Conservation (phyloP, 768 basidiomycete genomes). For the Hirschioporus abietinus region DNA sequence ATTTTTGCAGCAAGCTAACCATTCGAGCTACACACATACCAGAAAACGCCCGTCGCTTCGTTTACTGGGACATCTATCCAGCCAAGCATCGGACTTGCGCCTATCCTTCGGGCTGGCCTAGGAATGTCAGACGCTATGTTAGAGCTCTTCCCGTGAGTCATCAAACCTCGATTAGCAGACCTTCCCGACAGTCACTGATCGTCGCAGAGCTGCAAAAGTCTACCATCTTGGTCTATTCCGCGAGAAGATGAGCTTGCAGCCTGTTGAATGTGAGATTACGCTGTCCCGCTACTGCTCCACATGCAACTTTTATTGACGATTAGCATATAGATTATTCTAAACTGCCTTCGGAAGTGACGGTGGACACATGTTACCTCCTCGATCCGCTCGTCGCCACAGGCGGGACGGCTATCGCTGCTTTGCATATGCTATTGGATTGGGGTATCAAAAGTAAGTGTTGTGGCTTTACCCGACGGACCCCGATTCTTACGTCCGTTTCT, state of each 20-base stretch:
- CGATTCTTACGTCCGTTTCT: conserved; percentile 7
- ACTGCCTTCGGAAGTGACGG: conserved; percentile 65
- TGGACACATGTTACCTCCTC: conserved; percentile 82
- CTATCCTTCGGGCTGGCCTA: conserved; percentile 88
- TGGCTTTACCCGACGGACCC: background rate
- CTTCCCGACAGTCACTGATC: background rate
- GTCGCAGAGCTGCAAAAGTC: conserved; percentile 64
- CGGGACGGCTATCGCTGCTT: conserved; percentile 83
- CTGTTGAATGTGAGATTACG: conserved; percentile 68
- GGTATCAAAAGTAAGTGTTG: conserved; percentile 56
- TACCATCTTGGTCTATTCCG: conserved; percentile 89
- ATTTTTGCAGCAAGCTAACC: conserved; percentile 1
- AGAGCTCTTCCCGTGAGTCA: conserved; percentile 72
- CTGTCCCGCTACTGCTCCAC: conserved; percentile 15
- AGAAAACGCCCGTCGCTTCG: conserved; percentile 75
- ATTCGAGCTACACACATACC: conserved; percentile 9
- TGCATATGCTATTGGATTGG: conserved; percentile 84
- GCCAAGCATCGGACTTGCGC: conserved; percentile 77
- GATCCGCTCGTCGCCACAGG: conserved; percentile 95
- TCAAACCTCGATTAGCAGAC: conserved; percentile 1
- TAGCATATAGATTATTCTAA: conserved; percentile 77
- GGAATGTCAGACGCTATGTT: conserved; percentile 90
- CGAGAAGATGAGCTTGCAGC: conserved; percentile 82
- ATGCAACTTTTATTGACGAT: background rate
- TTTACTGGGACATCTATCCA: conserved; percentile 77